phyloP scores from a whole-genome alignment of 345 rosid species.

The Iberis pinnata region DNA sequence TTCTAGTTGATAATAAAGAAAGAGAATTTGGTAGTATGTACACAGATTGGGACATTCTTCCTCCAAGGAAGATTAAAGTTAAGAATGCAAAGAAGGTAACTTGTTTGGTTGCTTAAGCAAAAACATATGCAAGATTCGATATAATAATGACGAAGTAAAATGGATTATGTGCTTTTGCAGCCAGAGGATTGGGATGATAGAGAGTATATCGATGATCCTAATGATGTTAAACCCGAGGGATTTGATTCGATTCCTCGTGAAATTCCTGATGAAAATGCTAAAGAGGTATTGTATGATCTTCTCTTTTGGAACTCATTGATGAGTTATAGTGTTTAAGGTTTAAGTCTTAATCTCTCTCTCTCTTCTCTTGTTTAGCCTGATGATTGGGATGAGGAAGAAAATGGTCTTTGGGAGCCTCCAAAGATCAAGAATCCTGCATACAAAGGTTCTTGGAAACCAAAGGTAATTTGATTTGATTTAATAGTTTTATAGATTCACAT shows the following conservation, averaged over 20 bases:
- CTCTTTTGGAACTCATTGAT: constrained; percentile 6
- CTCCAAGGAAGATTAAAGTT: constrained; percentile 72
- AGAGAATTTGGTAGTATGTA: constrained; percentile 90
- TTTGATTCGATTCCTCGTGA: constrained; percentile 51
- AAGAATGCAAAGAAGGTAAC: constrained; percentile 73
- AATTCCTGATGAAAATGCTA: constrained; percentile 64
- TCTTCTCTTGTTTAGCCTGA: constrained; percentile 49
- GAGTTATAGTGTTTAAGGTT: constrained; percentile 7
- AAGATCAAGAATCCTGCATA: constrained; percentile 63
- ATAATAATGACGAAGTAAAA: no score
- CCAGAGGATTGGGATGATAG: constrained; percentile 91
- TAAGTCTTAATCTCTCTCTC: constrained; percentile 10
- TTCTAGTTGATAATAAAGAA: constrained; percentile 78
- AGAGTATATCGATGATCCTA: constrained; percentile 82
- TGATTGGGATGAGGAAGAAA: constrained; percentile 71
- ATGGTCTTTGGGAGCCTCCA: constrained; percentile 62
- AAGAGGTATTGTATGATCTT: constrained; percentile 35
- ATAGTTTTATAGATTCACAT: no score
- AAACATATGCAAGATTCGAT: no score
- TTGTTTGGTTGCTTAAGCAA: not conserved
- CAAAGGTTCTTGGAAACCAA: constrained; percentile 77
- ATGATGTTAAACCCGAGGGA: constrained; percentile 71
- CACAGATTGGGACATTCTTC: constrained; percentile 92
- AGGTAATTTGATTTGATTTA: constrained; percentile 38
- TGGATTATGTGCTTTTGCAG: constrained; percentile 46